Conservation (phyloP, 805 yeast species). For the Peterozyma xylosa region DNA sequence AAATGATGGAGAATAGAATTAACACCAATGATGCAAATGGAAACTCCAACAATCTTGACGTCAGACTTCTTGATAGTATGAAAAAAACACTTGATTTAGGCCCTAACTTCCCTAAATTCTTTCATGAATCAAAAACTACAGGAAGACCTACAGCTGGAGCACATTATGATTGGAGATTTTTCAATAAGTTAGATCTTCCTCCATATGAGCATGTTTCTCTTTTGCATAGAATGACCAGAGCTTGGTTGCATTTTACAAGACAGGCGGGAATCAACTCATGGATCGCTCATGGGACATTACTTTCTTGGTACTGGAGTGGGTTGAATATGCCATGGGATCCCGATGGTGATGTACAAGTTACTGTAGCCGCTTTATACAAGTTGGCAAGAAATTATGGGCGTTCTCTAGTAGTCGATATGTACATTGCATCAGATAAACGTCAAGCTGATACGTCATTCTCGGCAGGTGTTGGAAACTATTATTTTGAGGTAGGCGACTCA, state of each 20-base stretch:
- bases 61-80: slow-evolving; percentile 12
- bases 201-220: slow-evolving; percentile 28
- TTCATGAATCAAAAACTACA: slow-evolving; percentile 26
- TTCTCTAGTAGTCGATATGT: slow-evolving; percentile 35
- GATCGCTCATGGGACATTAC: slow-evolving; percentile 61
- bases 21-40: neutral
- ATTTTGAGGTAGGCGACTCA: slow-evolving; percentile 38
- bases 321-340: slow-evolving; percentile 58
- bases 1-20: slow-evolving; percentile 9
- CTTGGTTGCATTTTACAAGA: slow-evolving; percentile 41
- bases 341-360: slow-evolving; percentile 60
- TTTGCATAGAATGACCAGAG: slow-evolving; percentile 40
- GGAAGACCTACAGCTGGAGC: slow-evolving; percentile 15
- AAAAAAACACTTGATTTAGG: slow-evolving; percentile 5
- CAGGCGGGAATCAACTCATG: slow-evolving; percentile 42
- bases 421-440: slow-evolving; percentile 6
- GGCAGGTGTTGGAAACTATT: slow-evolving; percentile 50
- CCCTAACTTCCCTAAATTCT: slow-evolving; percentile 19
- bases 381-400: slow-evolving; percentile 43
- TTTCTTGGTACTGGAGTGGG: slow-evolving; percentile 63
- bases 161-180: slow-evolving; percentile 51
- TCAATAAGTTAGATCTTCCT: slow-evolving; percentile 36
- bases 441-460: slow-evolving; percentile 22
- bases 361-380: slow-evolving; percentile 36
- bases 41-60: slow-evolving; percentile 12